Conservation (phyloP, 1,139 yeast genomes). For the Pichia sp. region DNA sequence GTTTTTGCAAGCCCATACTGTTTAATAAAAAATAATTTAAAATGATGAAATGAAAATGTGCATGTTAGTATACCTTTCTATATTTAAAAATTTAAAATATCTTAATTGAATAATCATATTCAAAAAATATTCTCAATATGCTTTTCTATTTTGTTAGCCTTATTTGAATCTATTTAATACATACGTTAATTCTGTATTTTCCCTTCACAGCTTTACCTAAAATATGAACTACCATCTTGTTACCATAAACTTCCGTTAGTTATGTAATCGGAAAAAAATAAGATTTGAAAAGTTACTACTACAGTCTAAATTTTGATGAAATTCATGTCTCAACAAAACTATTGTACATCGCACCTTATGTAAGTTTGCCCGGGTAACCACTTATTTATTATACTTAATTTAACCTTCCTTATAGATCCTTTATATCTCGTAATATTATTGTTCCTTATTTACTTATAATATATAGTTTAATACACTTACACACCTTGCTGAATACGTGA, state of each 20-base stretch:
- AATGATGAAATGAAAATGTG: not conserved
- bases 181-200: constrained; percentile 36
- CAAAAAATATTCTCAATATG: too few species aligned
- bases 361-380: not conserved
- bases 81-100: too few species aligned
- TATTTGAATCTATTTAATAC: constrained; percentile 5
- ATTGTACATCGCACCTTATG: too few species aligned
- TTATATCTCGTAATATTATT: too few species aligned
- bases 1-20: constrained; percentile 72
- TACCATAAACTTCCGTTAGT: not conserved
- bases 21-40: not conserved
- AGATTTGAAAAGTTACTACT: too few species aligned
- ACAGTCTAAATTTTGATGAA: too few species aligned
- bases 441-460: too few species aligned
- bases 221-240: constrained; percentile 68
- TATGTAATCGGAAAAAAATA: not conserved
- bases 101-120: too few species aligned
- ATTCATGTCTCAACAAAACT: too few species aligned
- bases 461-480: not conserved
- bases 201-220: constrained; percentile 69
- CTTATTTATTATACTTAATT: not conserved
- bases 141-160: too few species aligned
- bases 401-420: too few species aligned
- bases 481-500: constrained; percentile 10
- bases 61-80: constrained; percentile 2